phyloP scores from a whole-genome alignment of 257 asterid species.

The Solanum lignicaule region DNA sequence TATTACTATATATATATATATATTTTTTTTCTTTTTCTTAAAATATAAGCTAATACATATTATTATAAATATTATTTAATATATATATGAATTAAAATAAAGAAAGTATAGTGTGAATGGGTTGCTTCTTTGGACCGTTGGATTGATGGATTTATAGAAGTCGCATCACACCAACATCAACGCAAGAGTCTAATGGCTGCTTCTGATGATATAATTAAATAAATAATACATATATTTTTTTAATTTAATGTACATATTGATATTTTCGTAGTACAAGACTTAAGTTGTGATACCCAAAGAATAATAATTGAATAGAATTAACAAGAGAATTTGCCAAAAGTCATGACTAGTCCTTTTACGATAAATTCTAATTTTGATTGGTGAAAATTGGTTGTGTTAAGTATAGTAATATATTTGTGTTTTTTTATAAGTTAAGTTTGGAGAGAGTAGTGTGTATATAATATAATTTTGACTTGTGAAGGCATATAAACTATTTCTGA shows the following conservation, averaged over 20 bases:
- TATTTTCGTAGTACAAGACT: background rate
- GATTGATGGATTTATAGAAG: background rate
- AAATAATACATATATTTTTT: background rate
- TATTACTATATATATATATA: too few relatives aligned
- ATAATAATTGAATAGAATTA: background rate
- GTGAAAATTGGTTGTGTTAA: background rate
- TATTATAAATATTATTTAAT: too few relatives aligned
- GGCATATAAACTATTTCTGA: rapidly evolving
- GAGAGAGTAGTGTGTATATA: rapidly evolving
- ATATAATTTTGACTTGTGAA: background rate
- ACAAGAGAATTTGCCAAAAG: background rate
- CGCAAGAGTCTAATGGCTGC: background rate
- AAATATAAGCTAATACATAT: too few relatives aligned
- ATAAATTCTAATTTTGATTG: background rate
- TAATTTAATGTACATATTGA: background rate
- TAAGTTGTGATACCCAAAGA: background rate
- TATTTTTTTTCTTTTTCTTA: too few relatives aligned
- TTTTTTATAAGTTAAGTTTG: background rate
- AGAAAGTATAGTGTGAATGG: background rate
- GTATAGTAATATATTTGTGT: background rate
- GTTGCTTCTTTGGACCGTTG: background rate
- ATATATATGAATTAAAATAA: background rate
- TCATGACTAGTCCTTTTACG: background rate
- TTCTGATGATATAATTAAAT: background rate
- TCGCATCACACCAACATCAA: background rate